Conservation (phyloP, 805 yeast species). For the Candida dajiaensis region DNA sequence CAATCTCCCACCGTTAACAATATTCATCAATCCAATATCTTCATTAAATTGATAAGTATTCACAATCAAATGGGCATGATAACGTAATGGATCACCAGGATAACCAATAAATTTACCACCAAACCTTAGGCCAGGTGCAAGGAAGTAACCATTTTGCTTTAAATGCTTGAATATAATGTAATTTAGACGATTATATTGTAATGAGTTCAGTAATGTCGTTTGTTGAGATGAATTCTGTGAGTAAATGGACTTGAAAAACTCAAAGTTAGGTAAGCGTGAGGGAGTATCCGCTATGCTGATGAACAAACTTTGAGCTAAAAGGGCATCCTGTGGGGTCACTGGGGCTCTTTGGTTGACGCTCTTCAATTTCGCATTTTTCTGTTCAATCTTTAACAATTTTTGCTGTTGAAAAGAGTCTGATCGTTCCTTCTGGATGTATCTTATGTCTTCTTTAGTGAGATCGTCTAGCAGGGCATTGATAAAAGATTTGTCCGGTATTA, state of each 20-base stretch:
- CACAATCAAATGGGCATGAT: slow-evolving; percentile 81
- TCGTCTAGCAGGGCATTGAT: slow-evolving; percentile 14
- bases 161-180: slow-evolving; percentile 12
- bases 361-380: not conserved
- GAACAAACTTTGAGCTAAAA: slow-evolving; percentile 11
- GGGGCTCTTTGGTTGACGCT: not conserved
- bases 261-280: slow-evolving; percentile 8
- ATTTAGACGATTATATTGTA: slow-evolving; percentile 2
- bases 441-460: slow-evolving; percentile 12
- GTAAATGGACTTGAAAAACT: slow-evolving; percentile 9
- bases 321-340: slow-evolving; percentile 5
- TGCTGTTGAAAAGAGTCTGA: slow-evolving; percentile 2
- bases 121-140: slow-evolving; percentile 84
- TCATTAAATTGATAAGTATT: slow-evolving; percentile 43
- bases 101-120: slow-evolving; percentile 88
- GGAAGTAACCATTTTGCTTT: slow-evolving; percentile 37
- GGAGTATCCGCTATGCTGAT: slow-evolving; percentile 18
- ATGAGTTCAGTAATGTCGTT: slow-evolving; percentile 1
- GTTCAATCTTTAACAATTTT: slow-evolving; percentile 5
- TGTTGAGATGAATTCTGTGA: slow-evolving; percentile 12
- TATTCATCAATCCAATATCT: slow-evolving; percentile 47
- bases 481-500: slow-evolving; percentile 37
- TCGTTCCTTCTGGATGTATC: slow-evolving; percentile 7
- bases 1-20: slow-evolving; percentile 82
- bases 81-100: slow-evolving; percentile 91